Evolutionary conservation across 257 asterid species (phyloP), one percentile per base, ranked within the genome.

Genomic region (Sherardia arvensis): DNA sequence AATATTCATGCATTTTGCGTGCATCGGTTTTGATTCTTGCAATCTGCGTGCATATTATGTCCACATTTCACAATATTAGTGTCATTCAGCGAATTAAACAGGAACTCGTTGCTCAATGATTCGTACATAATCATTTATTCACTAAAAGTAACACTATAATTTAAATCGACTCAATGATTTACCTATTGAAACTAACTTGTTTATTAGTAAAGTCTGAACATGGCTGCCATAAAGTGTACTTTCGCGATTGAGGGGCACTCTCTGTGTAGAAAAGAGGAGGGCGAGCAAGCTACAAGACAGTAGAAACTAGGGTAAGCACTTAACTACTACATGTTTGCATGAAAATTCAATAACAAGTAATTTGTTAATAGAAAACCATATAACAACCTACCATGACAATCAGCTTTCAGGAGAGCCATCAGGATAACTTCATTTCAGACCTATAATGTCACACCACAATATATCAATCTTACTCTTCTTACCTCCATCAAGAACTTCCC

Each of bases 401-500:
- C 71, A 91, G 65, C 77, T 59, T 73, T 94, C 87, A 21, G 83
- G 83, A 38, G 71, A 78, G 70, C 76, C 56, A 64, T 83, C 92
- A 27, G 95, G 83, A 68, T 79, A 78, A 15, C 80, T 77, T 70
- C 94, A 95, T 73, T 80, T 88, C 62, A 91, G 69, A 53, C 80
- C 90, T 69, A 66, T 76, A 67, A 86, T 91, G 75, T 88, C 92
- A 32, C 87, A 80, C 98, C 96, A 88, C 75, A 84, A 94, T 71
- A 91, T 84, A 78, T 91, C 98, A 64, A 91, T 75, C n/a, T n/a
- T n/a, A n/a, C n/a, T n/a, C 91, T 91, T 91, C 73, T 88, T 81
- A 54, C 94, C 91, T 57, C 84, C 87, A 43, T 84, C 87, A 67
- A 91, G 95, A 75, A 91, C 83, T 76, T 91, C 98, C 98, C 96